Conservation (phyloP, 768 basidiomycete species). For the Sporobolomyces pararoseus region DNA sequence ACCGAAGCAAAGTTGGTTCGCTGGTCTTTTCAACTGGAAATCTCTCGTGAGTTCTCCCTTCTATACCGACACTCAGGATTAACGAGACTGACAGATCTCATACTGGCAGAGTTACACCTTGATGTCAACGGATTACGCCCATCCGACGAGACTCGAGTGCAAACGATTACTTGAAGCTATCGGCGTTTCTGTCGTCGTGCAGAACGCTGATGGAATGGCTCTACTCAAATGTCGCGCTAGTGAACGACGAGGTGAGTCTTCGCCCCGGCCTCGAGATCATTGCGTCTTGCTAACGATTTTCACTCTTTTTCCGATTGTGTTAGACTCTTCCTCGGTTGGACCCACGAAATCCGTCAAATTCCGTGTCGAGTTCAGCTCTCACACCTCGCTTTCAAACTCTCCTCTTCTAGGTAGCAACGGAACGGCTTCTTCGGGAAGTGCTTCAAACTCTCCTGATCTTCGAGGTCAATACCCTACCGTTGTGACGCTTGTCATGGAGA, state of each 20-base stretch:
- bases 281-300: constrained; percentile 52
- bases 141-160: constrained; percentile 70
- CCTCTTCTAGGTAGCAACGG: constrained; percentile 10
- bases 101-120: constrained; percentile 49
- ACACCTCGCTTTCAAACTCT: constrained; percentile 37
- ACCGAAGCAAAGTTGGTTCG: constrained; percentile 74
- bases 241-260: constrained; percentile 55
- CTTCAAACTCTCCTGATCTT: constrained; percentile 6
- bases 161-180: constrained; percentile 66
- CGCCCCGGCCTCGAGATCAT: constrained; percentile 3
- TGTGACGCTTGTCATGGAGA: constrained; percentile 72
- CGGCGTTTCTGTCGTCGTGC: constrained; percentile 65
- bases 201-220: constrained; percentile 62
- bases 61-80: neutral
- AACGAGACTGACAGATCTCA: neutral
- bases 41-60: constrained; percentile 56
- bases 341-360: constrained; percentile 71
- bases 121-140: constrained; percentile 51
- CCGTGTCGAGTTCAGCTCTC: constrained; percentile 65
- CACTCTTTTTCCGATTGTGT: neutral
- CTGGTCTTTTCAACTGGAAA: constrained; percentile 81
- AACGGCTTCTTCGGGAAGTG: neutral
- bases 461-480: constrained; percentile 57
- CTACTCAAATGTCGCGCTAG: constrained; percentile 73
- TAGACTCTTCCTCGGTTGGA: constrained; percentile 28